These are phyloP conservation scores for Cladophialophora chaetospira DNA, from an alignment of 2,329 filamentous ascomycete species.

Conservation along the genomic window DNA sequence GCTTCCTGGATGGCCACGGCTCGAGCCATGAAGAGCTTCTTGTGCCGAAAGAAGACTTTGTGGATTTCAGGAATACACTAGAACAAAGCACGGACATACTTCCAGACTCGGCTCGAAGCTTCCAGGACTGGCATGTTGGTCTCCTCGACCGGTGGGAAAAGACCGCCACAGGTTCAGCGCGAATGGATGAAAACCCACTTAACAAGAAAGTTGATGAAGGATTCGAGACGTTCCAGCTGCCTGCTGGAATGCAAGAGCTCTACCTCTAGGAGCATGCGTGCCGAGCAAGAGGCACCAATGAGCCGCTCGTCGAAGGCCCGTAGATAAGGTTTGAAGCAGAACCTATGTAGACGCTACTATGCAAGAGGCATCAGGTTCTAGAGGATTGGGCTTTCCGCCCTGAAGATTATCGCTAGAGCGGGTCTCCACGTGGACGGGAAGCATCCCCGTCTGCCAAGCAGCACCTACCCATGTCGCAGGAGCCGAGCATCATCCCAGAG, in stretches of 20 bases:
- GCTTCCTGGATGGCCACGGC: constrained; percentile 40
- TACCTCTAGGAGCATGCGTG: constrained; percentile 12
- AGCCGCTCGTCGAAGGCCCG: neutral
- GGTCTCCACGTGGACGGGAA: neutral
- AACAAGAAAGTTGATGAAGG: constrained; percentile 29
- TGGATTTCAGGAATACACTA: constrained; percentile 38
- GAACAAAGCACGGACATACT: constrained; percentile 48
- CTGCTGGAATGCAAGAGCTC: constrained; percentile 26
- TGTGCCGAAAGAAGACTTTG: constrained; percentile 36
- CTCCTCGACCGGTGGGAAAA: constrained; percentile 51
- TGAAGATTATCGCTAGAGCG: neutral
- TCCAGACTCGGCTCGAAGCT: constrained; percentile 52
- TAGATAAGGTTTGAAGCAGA: neutral
- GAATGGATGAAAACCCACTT: constrained; percentile 32
- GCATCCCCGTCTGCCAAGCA: neutral
- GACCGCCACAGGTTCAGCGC: constrained; percentile 26
- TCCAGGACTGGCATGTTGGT: constrained; percentile 59
- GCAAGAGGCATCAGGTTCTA: too few relatives aligned
- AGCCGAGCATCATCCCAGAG: too few relatives aligned
- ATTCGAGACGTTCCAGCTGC: constrained; percentile 28
- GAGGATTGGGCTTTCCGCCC: neutral
- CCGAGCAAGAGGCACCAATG: neutral
- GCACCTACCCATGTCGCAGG: neutral
- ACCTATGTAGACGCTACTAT: too few relatives aligned
- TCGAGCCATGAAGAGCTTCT: constrained; percentile 53